These are phyloP conservation scores for Plasmodium billcollinsi DNA, from an alignment of 169 alveolate genomes.

Conservation along the genomic window DNA sequence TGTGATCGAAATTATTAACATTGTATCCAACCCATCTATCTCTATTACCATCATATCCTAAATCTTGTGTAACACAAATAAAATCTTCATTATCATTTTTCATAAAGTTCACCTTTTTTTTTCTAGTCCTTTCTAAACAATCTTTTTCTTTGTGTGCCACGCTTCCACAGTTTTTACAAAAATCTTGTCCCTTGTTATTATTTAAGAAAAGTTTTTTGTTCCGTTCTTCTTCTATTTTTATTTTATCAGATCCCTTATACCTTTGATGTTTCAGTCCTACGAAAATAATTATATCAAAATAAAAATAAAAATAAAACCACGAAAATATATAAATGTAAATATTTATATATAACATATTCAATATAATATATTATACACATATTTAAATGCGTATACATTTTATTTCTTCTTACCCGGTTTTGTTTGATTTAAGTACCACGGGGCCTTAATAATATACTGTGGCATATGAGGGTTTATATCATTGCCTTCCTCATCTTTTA, in stretches of 20 bases:
- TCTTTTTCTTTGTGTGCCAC: conserved; percentile 96
- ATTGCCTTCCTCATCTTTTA: conserved; percentile 82
- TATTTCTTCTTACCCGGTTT: conserved; percentile 77
- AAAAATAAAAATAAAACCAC: conserved; percentile 12
- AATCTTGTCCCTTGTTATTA: conserved; percentile 91
- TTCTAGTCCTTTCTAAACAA: conserved; percentile 98
- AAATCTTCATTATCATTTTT: conserved; percentile 94
- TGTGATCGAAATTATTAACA: conserved; percentile 90
- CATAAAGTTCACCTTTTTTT: conserved; percentile 96
- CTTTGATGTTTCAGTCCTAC: conserved; percentile 87
- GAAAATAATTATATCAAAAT: neutral
- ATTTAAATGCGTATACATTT: neutral
- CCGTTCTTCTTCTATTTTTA: conserved; percentile 75
- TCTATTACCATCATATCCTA: conserved; percentile 96
- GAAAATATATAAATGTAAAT: neutral
- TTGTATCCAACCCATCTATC: conserved; percentile 98
- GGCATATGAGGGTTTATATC: conserved; percentile 90
- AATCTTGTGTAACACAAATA: conserved; percentile 84
- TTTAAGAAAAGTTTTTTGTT: conserved; percentile 78
- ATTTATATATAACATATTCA: neutral
- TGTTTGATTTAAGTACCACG: conserved; percentile 88
- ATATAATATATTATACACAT: neutral
- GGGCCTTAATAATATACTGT: conserved; percentile 90
- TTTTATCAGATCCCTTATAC: conserved; percentile 76
- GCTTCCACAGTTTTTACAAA: conserved; percentile 99